phyloP scores from a whole-genome alignment of 2,329 filamentous ascomycete species.

The Cladophialophora carrionii region DNA sequence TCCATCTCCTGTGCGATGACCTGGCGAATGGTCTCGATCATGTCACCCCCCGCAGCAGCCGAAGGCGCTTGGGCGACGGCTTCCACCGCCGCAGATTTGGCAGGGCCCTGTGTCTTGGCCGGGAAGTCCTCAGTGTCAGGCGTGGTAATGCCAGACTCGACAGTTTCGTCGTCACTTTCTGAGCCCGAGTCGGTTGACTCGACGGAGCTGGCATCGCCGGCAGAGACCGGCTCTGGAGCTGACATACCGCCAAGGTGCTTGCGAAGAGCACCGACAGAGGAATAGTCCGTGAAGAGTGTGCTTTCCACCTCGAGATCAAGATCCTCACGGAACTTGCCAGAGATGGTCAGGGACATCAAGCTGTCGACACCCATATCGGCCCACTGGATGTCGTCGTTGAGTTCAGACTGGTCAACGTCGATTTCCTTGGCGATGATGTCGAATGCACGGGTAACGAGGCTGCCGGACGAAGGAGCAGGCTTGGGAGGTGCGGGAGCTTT shows the following conservation, averaged over 20 bases:
- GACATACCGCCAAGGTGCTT: constrained; percentile 51
- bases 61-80: constrained; percentile 42
- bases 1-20: constrained; percentile 52
- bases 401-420: constrained; percentile 61
- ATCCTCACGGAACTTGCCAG: constrained; percentile 65
- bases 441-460: constrained; percentile 44
- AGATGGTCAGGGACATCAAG: constrained; percentile 63
- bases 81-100: constrained; percentile 40
- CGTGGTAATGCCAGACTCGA: constrained; percentile 40
- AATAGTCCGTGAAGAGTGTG: constrained; percentile 62
- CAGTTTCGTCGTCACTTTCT: constrained; percentile 37
- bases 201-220: constrained; percentile 40
- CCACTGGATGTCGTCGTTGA: constrained; percentile 63
- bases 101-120: constrained; percentile 29
- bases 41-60: constrained; percentile 44
- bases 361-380: constrained; percentile 67
- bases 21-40: constrained; percentile 47
- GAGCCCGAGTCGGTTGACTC: constrained; percentile 37
- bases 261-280: constrained; percentile 64
- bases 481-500: constrained; percentile 40
- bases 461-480: constrained; percentile 38
- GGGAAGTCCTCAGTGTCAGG: constrained; percentile 40
- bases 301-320: constrained; percentile 63
- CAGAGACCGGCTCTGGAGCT: constrained; percentile 28
- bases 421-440: constrained; percentile 52